Base-by-base conservation (phyloP, 164 flowering plant genomes). In the Chimonanthus salicifolius region DNA sequence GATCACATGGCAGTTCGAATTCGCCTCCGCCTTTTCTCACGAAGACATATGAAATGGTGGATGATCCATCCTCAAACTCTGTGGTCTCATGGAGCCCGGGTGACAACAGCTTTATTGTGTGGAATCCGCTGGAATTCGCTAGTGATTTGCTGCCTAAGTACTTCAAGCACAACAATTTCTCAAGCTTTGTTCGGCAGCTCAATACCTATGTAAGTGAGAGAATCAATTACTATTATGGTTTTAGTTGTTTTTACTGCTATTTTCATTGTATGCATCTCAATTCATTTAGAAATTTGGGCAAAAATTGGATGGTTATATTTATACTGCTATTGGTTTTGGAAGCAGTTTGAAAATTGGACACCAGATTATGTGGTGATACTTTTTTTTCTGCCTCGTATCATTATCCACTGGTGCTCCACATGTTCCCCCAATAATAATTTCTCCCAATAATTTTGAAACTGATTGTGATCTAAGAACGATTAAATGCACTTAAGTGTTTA, bases 151-250 rank as follows among this genome's bases (percentile, higher is more conserved):
- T 89, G 70, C 91, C 94, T 47, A 82, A 80, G 74, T 89, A 83
- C 70, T 89, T 89, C 87, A 89, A 89, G 83, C 91, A 89, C 79
- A 89, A 83, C 66, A 89, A 89, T 70, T 89, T 89, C 83, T 89
- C 93, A 7, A 89, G 93, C 70, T 89, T 89, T 65, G 83, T 89
- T 20, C 76, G 93, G 68, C 93, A 89, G 84, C 90, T 89, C 43
- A 89, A 89, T 73, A 89, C 94, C 4, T 89, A 89, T 75, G 91
- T 88, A 83, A 84, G 88, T 67, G 11, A 65, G 6, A 43, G 47
- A 65, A 45, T 33, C 11, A 18, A n/a, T 18, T 63, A 3, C 18
- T 63, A 16, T 2, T 9, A 21, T 21, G 43, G 3, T 8, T 66
- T 45, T 11, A 8, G 11, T 47, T 16, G 70, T 6, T 65, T 65